Conservation (phyloP, 352 stramenopile genomes). For the Pythium angustatum region DNA sequence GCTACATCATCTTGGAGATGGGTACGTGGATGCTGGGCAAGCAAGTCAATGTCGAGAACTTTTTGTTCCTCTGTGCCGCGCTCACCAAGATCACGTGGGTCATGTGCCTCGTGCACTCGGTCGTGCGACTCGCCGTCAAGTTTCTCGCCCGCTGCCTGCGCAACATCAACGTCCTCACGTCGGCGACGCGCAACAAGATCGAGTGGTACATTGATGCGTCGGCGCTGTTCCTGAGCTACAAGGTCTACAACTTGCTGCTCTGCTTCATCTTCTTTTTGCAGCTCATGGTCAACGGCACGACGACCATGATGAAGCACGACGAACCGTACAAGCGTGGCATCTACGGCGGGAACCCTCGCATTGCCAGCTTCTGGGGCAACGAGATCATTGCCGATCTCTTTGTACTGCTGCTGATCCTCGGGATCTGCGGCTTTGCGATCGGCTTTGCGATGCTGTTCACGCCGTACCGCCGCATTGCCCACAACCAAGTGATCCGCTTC, state of each 20-base stretch:
- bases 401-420: conserved; percentile 41
- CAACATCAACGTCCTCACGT: conserved; percentile 40
- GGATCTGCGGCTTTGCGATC: conserved; percentile 32
- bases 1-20: conserved; percentile 50
- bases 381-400: conserved; percentile 61
- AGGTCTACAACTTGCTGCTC: conserved; percentile 59
- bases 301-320: conserved; percentile 51
- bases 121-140: conserved; percentile 39
- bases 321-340: conserved; percentile 38
- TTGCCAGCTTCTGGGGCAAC: conserved; percentile 54
- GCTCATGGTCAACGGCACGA: conserved; percentile 38
- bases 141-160: conserved; percentile 40
- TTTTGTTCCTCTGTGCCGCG: conserved; percentile 57
- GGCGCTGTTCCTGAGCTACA: conserved; percentile 59
- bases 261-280: conserved; percentile 49
- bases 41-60: conserved; percentile 50
- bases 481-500: conserved; percentile 47
- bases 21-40: conserved; percentile 62
- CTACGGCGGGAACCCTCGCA: conserved; percentile 40
- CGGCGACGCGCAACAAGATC: conserved; percentile 37
- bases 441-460: conserved; percentile 41
- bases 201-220: conserved; percentile 57
- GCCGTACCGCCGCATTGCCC: conserved; percentile 43
- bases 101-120: conserved; percentile 54
- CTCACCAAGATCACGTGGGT: conserved; percentile 64